Conservation (phyloP, 2,329 filamentous ascomycete genomes). For the Myriangium duriaei region DNA sequence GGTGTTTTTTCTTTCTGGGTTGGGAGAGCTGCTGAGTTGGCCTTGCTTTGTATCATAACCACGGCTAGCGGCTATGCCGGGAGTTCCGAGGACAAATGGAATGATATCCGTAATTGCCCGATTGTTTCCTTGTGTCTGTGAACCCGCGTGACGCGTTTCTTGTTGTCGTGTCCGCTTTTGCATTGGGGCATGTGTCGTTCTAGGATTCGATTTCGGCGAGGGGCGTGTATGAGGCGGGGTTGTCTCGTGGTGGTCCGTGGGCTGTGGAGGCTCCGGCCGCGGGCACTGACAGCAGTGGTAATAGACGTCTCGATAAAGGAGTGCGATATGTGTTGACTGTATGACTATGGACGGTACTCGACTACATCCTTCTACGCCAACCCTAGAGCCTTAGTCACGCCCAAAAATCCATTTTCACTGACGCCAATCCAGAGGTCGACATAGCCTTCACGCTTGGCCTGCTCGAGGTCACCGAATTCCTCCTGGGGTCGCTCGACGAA, state of each 20-base stretch:
- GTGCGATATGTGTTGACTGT: too few relatives aligned
- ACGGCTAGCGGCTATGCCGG: constrained; percentile 9
- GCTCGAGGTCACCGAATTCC: constrained; percentile 46
- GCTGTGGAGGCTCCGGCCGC: too few relatives aligned
- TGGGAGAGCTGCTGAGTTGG: constrained; percentile 8
- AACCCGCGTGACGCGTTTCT: constrained; percentile 6
- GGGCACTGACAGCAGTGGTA: too few relatives aligned
- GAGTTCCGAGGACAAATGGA: constrained; percentile 7
- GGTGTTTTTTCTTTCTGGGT: constrained; percentile 6
- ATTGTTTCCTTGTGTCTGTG: constrained; percentile 1
- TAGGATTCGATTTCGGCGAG: too few relatives aligned
- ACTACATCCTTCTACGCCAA: too few relatives aligned
- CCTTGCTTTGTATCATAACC: constrained; percentile 10
- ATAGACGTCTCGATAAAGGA: too few relatives aligned
- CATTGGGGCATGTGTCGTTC: constrained; percentile 1
- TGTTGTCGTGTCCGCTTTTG: constrained; percentile 5
- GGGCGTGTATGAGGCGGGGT: too few relatives aligned
- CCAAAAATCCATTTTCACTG: constrained; percentile 38
- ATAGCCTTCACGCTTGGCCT: constrained; percentile 43
- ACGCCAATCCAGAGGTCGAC: constrained; percentile 51
- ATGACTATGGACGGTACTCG: too few relatives aligned
- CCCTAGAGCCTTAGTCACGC: constrained; percentile 29
- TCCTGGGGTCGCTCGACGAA: constrained; percentile 60
- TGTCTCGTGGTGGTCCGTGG: too few relatives aligned
- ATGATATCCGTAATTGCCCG: constrained; percentile 11